A percentile compares a stretch with the other conserved stretches of the same genome.
phyloP scores from a whole-genome alignment of 1,284 basidiomycete genomes.

The Ustilago lituana region DNA sequence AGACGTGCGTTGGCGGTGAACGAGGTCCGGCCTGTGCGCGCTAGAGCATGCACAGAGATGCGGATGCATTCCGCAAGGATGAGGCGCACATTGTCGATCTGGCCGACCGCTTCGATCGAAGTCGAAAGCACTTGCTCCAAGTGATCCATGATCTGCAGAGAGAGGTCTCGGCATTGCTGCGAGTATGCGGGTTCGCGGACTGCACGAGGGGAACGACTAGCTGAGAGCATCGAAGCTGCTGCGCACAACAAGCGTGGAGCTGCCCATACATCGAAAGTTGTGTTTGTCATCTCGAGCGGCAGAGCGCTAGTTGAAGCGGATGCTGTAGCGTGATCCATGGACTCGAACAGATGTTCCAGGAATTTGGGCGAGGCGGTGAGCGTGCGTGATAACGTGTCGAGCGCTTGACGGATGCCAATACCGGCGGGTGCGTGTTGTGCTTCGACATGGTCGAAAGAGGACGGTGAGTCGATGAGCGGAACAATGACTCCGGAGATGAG shows the following conservation, averaged over 20 bases:
- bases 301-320: constrained; percentile 21
- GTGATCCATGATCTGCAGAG: constrained; percentile 14
- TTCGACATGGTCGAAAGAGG: constrained; percentile 1
- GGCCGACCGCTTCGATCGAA: constrained; percentile 33
- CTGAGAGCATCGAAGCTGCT: constrained; percentile 24
- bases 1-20: constrained; percentile 30
- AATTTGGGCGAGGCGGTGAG: constrained; percentile 40
- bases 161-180: constrained; percentile 10
- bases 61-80: constrained; percentile 37
- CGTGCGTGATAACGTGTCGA: constrained; percentile 32
- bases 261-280: constrained; percentile 57
- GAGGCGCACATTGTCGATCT: constrained; percentile 47
- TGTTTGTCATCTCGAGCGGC: constrained; percentile 39
- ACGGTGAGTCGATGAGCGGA: constrained; percentile 22
- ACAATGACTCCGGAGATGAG: constrained; percentile 30
- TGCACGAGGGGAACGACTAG: constrained; percentile 6
- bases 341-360: constrained; percentile 42
- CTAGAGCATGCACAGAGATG: constrained; percentile 39
- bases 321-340: constrained; percentile 1
- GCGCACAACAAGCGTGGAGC: constrained; percentile 49
- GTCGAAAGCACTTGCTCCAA: constrained; percentile 22
- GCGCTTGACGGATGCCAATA: constrained; percentile 26
- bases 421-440: not conserved
- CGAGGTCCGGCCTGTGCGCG: constrained; percentile 27
- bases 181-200: not conserved